These are phyloP conservation scores for Schizonepeta tenuifolia DNA, from an alignment of 257 asterid species.

Conservation along the genomic window DNA sequence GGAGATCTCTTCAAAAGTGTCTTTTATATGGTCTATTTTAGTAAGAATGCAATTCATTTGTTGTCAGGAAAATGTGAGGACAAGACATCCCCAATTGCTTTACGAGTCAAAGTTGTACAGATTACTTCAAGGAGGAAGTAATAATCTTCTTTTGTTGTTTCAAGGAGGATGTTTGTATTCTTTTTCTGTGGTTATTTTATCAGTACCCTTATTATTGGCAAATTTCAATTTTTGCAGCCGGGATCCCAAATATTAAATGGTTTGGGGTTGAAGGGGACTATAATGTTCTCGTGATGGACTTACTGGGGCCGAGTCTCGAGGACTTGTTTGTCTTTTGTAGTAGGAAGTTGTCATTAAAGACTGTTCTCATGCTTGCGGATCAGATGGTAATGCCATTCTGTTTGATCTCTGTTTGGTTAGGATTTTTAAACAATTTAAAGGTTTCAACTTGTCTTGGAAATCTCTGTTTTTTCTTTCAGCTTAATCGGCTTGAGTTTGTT, in stretches of 20 bases:
- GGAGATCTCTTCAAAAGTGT: not conserved
- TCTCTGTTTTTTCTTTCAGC: constrained; percentile 40
- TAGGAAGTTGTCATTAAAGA: constrained; percentile 68
- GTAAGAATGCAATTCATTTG: constrained; percentile 3
- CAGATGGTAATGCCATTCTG: constrained; percentile 56
- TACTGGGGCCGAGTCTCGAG: constrained; percentile 80
- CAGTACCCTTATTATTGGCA: constrained; percentile 34
- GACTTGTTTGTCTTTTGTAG: constrained; percentile 72
- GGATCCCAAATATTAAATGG: constrained; percentile 65
- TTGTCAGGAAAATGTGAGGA: constrained; percentile 70
- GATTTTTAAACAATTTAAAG: constrained; percentile 8
- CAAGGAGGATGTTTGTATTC: constrained; percentile 10
- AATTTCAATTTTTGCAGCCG: constrained; percentile 52
- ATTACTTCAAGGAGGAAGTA: constrained; percentile 76
- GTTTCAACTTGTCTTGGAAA: constrained; percentile 25
- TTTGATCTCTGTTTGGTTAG: constrained; percentile 22
- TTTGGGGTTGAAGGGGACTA: constrained; percentile 78
- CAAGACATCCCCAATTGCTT: constrained; percentile 69
- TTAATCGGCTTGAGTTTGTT: constrained; percentile 57
- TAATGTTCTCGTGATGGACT: constrained; percentile 73
- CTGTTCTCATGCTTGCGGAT: constrained; percentile 84
- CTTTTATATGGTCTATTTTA: not conserved
- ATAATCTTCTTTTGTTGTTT: constrained; percentile 31
- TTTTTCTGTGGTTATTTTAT: constrained; percentile 16
- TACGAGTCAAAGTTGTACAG: constrained; percentile 70